These are phyloP conservation scores for Xerocomellus amylosporus DNA, from an alignment of 768 basidiomycete genomes.

Conservation along the genomic window DNA sequence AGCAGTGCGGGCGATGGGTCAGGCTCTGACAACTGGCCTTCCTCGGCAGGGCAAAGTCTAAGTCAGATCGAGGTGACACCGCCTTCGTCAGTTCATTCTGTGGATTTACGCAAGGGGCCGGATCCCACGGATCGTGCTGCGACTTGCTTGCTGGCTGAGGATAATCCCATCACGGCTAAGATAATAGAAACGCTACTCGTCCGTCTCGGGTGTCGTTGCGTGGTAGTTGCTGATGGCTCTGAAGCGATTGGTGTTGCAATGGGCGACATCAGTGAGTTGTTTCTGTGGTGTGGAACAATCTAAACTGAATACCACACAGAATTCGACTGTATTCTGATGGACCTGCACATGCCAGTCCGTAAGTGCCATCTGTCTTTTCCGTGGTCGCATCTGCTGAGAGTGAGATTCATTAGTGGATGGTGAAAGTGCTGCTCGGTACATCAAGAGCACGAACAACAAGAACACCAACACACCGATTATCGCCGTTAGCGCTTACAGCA, in stretches of 20 bases:
- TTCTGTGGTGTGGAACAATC: neutral
- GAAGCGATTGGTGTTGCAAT: constrained; percentile 97
- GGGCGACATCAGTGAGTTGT: constrained; percentile 88
- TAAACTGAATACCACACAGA: constrained; percentile 45
- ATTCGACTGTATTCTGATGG: constrained; percentile 95
- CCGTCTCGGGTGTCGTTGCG: constrained; percentile 91
- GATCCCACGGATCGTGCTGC: constrained; percentile 86
- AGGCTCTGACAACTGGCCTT: constrained; percentile 70
- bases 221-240: constrained; percentile 94
- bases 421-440: constrained; percentile 94
- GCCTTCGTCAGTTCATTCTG: constrained; percentile 82
- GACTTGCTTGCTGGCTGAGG: constrained; percentile 92
- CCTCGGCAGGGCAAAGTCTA: constrained; percentile 49
- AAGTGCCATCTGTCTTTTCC: constrained; percentile 35
- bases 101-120: constrained; percentile 71
- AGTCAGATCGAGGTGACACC: constrained; percentile 64
- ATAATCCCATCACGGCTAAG: constrained; percentile 97
- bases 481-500: constrained; percentile 86
- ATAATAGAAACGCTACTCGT: constrained; percentile 94
- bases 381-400: constrained; percentile 7
- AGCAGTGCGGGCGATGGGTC: constrained; percentile 80
- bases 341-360: constrained; percentile 93
- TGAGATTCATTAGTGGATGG: constrained; percentile 67
- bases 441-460: constrained; percentile 95
- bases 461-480: constrained; percentile 92